Conservation (phyloP, 768 basidiomycete species). For the Lentinula raphanica region DNA sequence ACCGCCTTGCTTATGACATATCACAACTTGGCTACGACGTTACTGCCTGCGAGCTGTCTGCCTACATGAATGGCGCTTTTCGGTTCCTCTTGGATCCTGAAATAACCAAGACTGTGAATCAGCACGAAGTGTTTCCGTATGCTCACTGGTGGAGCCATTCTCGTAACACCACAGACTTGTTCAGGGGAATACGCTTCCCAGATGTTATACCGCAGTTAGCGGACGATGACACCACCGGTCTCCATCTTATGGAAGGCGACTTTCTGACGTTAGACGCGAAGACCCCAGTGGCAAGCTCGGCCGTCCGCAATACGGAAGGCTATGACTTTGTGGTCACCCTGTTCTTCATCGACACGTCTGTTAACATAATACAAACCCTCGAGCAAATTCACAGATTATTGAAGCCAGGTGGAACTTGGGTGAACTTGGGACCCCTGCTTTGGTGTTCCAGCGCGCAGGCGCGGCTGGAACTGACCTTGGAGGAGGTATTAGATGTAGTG, state of each 20-base stretch:
- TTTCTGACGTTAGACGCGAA: constrained; percentile 37
- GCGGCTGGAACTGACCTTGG: constrained; percentile 53
- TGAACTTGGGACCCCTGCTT: constrained; percentile 66
- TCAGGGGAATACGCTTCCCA: constrained; percentile 53
- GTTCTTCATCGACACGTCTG: constrained; percentile 63
- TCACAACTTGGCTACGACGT: constrained; percentile 54
- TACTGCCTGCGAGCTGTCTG: constrained; percentile 59
- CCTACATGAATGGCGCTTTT: constrained; percentile 59
- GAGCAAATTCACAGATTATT: constrained; percentile 54
- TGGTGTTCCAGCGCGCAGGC: constrained; percentile 55
- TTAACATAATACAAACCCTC: constrained; percentile 48
- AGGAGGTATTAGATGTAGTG: constrained; percentile 53
- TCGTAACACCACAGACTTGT: constrained; percentile 39
- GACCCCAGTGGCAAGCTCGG: constrained; percentile 6
- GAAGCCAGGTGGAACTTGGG: constrained; percentile 60
- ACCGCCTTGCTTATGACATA: constrained; percentile 65
- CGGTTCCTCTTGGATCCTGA: constrained; percentile 51
- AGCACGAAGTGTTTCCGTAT: constrained; percentile 57
- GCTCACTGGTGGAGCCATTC: constrained; percentile 72
- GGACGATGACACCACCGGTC: constrained; percentile 26
- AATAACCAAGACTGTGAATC: constrained; percentile 31
- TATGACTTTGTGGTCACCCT: constrained; percentile 62
- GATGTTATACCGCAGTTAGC: constrained; percentile 52
- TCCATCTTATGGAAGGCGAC: constrained; percentile 51
- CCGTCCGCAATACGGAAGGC: constrained; percentile 20